Base-by-base conservation (phyloP, 805 yeast genomes). In the Starmerella etchellsii region DNA sequence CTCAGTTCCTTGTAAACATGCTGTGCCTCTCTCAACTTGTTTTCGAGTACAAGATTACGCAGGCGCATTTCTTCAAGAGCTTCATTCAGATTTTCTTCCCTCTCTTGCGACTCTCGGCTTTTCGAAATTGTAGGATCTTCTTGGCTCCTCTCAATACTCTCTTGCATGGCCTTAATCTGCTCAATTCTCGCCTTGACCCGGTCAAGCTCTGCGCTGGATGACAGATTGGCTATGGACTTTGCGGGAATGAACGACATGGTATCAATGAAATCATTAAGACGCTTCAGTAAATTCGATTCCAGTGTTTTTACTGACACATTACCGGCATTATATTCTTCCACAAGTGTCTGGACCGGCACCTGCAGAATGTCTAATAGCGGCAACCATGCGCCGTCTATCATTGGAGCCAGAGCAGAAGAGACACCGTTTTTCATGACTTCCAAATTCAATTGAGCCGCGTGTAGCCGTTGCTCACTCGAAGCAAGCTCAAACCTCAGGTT, bases 11-110 rank as follows among this genome's bases (percentile, higher is more conserved):
- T 34, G 25, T 46, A 39, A 7, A 44, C 37, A 10, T 21, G 15
- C 34, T 42, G 46, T 2, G 47, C 43, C 31, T 37, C 29, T 25
- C 2, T 30, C 8, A 48, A 42, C 36, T 46, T 48, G 18, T 37
- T 9, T 21, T 43, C 47, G 7, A 46, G 40, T 11, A 36, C 35
- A 3, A 24, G 34, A 10, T 39, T 40, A 21, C 46, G 21, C 31
- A 39, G 31, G 26, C 14, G 26, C 5, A 18, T 33, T 10, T n/a
- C 19, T 6, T 30, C 32, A 11, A 30, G 21, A 6, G 11, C 25
- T 10, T 8, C 25, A 23, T 23, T 23, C 25, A 7, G 7, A 7
- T 23, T 10, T n/a, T n/a, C n/a, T n/a, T n/a, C n/a, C n/a, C n/a
- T n/a, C n/a, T n/a, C n/a, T n/a, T n/a, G n/a, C n/a, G n/a, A n/a